A percentile compares a stretch with the other conserved stretches of the same genome.
Conservation (phyloP, 257 asterid genomes). For the Solanum virginianum region DNA sequence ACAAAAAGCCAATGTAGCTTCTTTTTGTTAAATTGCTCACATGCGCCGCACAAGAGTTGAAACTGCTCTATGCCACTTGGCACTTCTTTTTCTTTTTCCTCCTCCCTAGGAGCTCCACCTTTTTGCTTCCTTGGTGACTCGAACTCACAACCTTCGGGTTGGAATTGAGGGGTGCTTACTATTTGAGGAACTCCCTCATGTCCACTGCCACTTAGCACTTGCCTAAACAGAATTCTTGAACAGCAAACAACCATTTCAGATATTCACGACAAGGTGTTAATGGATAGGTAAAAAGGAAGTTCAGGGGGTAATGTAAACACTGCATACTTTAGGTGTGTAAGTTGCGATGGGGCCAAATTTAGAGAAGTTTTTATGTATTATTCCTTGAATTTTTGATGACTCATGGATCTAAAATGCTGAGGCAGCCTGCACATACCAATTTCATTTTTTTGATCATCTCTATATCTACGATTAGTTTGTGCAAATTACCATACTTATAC, state of each 20-base stretch:
- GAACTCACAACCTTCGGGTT: too few relatives aligned
- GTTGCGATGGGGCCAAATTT: not conserved
- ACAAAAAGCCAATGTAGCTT: not conserved
- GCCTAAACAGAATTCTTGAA: too few relatives aligned
- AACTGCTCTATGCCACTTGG: not conserved
- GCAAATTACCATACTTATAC: not conserved
- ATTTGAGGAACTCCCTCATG: too few relatives aligned
- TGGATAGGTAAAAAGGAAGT: not conserved
- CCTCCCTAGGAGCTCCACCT: too few relatives aligned
- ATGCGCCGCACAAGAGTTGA: not conserved
- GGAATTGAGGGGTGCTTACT: too few relatives aligned
- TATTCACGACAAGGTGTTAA: not conserved
- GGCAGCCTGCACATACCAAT: not conserved
- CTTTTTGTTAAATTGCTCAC: not conserved
- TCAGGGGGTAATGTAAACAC: not conserved
- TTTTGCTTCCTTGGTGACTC: too few relatives aligned
- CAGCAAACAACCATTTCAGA: too few relatives aligned
- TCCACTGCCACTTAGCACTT: too few relatives aligned
- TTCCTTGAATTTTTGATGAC: not conserved
- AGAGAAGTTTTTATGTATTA: not conserved
- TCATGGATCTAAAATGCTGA: not conserved
- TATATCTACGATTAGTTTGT: not conserved
- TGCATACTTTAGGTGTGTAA: not conserved
- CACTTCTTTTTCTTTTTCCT: not conserved
- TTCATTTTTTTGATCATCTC: not conserved